phyloP scores from a whole-genome alignment of 345 rosid species.

The Boechera divaricarpa region DNA sequence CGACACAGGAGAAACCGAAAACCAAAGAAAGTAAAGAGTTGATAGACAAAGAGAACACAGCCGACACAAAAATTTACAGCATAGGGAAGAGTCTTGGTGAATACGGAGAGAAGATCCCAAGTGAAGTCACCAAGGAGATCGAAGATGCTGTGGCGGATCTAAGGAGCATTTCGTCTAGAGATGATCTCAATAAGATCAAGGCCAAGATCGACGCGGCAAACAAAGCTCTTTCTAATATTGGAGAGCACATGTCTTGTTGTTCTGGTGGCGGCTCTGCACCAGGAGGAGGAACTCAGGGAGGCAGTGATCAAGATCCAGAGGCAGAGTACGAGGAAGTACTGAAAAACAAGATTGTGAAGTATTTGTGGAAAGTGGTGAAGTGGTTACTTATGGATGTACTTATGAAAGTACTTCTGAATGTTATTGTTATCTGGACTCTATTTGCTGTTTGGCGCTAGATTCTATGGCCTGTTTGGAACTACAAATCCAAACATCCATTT shows the following conservation, averaged over 20 bases:
- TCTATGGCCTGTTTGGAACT: no score
- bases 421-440: no score
- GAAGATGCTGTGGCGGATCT: conserved; percentile 77
- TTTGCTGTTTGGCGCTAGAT: no score
- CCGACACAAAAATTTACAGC: conserved; percentile 83
- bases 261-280: conserved; percentile 55
- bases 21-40: conserved; percentile 74
- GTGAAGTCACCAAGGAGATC: conserved; percentile 70
- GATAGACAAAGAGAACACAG: conserved; percentile 72
- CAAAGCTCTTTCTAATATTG: conserved; percentile 87
- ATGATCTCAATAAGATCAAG: conserved; percentile 67
- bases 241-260: conserved; percentile 75
- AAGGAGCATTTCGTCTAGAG: conserved; percentile 66
- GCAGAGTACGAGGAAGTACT: conserved; percentile 84
- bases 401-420: no score
- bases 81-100: conserved; percentile 84
- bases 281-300: conserved; percentile 70
- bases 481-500: no score
- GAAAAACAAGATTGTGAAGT: conserved; percentile 62
- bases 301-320: conserved; percentile 75
- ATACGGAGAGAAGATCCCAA: conserved; percentile 79
- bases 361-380: no score
- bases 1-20: conserved; percentile 44
- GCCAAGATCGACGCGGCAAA: conserved; percentile 79
- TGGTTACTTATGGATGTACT: no score